Conservation (phyloP, 345 rosid genomes). For the Lumnitzera racemosa region DNA sequence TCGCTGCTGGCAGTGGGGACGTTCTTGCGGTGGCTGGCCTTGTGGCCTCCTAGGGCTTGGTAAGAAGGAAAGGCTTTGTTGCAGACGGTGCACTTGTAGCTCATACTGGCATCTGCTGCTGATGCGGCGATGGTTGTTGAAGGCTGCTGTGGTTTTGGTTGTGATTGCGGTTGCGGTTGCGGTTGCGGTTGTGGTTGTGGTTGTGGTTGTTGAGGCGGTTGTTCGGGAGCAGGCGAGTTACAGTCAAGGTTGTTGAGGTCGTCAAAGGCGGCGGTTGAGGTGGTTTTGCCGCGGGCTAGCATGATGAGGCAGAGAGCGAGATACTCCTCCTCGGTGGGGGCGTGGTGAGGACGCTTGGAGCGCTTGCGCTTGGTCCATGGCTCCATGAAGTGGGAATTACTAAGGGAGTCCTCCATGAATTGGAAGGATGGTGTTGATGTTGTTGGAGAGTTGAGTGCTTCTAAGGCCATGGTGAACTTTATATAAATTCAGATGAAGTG, state of each 20-base stretch:
- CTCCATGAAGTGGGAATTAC: conserved; percentile 16
- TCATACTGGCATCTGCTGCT: not conserved
- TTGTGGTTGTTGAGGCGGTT: not conserved
- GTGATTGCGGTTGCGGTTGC: not conserved
- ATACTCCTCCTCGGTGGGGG: conserved; percentile 36
- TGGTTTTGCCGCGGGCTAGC: conserved; percentile 30
- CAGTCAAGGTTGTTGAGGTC: not conserved
- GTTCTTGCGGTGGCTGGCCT: conserved; percentile 21
- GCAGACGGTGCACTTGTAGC: conserved; percentile 18
- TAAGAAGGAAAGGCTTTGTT: conserved; percentile 19
- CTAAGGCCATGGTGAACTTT: conserved; percentile 27
- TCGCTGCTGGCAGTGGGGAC: not conserved
- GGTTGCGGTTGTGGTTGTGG: not conserved
- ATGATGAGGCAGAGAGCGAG: conserved; percentile 46
- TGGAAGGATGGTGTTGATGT: conserved; percentile 10
- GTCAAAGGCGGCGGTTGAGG: not conserved
- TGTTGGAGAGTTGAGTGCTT: conserved; percentile 38
- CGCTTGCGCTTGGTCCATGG: conserved; percentile 36
- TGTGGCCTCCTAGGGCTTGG: conserved; percentile 25
- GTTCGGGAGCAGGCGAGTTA: not conserved
- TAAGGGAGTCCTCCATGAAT: conserved; percentile 6
- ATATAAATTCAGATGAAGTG: too few species aligned
- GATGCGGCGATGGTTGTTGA: not conserved
- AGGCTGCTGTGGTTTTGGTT: not conserved
- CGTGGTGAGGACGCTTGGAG: conserved; percentile 26